phyloP scores from a whole-genome alignment of 129 eudicot species.

The Flaveria robusta region DNA sequence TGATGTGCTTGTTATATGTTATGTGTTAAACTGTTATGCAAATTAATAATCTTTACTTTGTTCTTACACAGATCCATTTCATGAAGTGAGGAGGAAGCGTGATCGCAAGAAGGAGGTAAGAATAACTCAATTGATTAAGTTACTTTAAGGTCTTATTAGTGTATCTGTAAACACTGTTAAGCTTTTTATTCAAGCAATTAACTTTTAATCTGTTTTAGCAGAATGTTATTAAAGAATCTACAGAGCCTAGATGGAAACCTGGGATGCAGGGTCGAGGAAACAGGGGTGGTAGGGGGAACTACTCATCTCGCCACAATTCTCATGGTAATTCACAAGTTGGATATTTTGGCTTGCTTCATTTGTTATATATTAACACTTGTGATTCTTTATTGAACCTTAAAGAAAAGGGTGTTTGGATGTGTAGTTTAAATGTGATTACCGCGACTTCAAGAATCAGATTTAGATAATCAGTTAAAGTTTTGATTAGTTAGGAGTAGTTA shows the following conservation, averaged over 20 bases:
- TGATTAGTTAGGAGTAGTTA: neutral
- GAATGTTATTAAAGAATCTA: conserved; percentile 59
- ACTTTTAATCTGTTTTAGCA: conserved; percentile 22
- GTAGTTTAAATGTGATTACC: neutral
- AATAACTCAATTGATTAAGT: neutral
- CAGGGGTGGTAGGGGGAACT: conserved; percentile 66
- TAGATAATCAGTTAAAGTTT: neutral
- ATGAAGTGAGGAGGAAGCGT: conserved; percentile 86
- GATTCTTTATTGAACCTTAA: neutral
- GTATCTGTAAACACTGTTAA: conserved; percentile 1
- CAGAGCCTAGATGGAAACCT: conserved; percentile 69
- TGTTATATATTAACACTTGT: neutral
- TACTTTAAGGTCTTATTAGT: neutral
- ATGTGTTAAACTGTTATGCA: neutral
- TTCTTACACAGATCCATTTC: conserved; percentile 72
- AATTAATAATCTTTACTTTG: conserved; percentile 22
- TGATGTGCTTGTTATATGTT: neutral
- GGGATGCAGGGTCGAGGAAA: conserved; percentile 66
- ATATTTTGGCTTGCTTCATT: neutral
- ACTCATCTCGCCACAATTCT: conserved; percentile 50
- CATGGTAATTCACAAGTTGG: conserved; percentile 51
- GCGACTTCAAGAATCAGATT: neutral
- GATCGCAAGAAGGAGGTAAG: conserved; percentile 83
- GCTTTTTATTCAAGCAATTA: neutral
- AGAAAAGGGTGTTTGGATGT: conserved; percentile 16